These are phyloP conservation scores for Eucalyptus polybractea DNA, from an alignment of 345 rosid genomes.

Conservation along the genomic window DNA sequence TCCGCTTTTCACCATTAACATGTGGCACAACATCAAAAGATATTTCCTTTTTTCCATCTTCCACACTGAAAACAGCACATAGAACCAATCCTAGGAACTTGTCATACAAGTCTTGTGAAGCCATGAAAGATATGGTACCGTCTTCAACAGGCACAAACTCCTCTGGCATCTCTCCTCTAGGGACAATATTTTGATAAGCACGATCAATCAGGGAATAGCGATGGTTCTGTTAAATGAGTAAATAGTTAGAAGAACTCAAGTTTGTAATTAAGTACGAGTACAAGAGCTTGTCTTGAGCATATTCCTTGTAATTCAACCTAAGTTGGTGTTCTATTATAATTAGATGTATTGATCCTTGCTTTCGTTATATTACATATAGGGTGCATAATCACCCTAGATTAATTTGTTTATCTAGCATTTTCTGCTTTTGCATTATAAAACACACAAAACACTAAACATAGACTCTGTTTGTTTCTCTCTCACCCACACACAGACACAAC, in stretches of 20 bases:
- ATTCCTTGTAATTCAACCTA: not conserved
- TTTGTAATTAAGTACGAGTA: not conserved
- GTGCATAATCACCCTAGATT: too few species aligned
- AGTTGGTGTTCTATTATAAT: not conserved
- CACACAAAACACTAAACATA: too few species aligned
- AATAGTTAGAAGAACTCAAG: not conserved
- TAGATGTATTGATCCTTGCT: not conserved
- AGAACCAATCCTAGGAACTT: not conserved
- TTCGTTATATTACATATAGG: too few species aligned
- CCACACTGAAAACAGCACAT: rapidly evolving
- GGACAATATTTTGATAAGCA: not conserved
- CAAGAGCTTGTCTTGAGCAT: not conserved
- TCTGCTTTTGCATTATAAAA: not conserved
- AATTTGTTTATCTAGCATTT: not conserved
- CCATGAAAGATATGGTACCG: not conserved
- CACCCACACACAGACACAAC: too few species aligned
- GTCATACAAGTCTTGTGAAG: not conserved
- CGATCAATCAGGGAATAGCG: rapidly evolving
- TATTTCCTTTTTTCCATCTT: not conserved
- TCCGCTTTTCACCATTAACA: rapidly evolving
- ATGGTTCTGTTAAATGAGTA: rapidly evolving
- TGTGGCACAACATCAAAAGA: rapidly evolving
- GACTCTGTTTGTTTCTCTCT: too few species aligned
- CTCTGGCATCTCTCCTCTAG: not conserved
- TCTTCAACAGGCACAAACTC: not conserved